Conservation (phyloP, 345 rosid genomes). For the Lumnitzera racemosa region DNA sequence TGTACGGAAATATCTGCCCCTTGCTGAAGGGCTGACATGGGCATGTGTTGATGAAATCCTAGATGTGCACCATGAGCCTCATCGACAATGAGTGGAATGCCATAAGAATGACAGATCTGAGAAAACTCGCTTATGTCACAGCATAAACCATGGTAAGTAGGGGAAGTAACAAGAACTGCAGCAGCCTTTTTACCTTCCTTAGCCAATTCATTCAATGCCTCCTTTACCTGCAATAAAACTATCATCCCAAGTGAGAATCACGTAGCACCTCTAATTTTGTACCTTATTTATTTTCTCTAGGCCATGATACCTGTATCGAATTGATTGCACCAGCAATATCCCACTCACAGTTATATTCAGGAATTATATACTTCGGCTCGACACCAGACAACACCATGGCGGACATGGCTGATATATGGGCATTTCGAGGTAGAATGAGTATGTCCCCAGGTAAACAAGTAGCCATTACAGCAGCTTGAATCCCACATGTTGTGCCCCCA, state of each 20-base stretch:
- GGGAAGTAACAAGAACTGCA: constrained; percentile 57
- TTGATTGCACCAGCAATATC: constrained; percentile 39
- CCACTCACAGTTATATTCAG: constrained; percentile 40
- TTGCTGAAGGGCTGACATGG: constrained; percentile 35
- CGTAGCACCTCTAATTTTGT: not conserved
- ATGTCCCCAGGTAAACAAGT: constrained; percentile 51
- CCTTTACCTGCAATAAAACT: constrained; percentile 28
- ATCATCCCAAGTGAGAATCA: not conserved
- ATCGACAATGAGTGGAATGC: constrained; percentile 46
- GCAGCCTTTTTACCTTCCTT: constrained; percentile 37
- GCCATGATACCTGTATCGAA: constrained; percentile 25
- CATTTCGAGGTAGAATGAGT: constrained; percentile 55
- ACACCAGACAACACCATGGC: constrained; percentile 53
- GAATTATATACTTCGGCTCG: constrained; percentile 44
- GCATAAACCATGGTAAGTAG: constrained; percentile 61
- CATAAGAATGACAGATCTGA: constrained; percentile 34
- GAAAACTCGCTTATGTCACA: constrained; percentile 41
- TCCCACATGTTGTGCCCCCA: constrained; percentile 61
- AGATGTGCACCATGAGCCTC: constrained; percentile 62
- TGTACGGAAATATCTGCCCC: constrained; percentile 39
- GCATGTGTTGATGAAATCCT: constrained; percentile 37
- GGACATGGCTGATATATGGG: constrained; percentile 45
- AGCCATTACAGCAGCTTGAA: constrained; percentile 53
- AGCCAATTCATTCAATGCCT: constrained; percentile 39
- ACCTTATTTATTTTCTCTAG: no score